Evolutionary conservation across 2,329 filamentous ascomycete genomes (phyloP).

Genomic region (Phialophora chinensis): DNA sequence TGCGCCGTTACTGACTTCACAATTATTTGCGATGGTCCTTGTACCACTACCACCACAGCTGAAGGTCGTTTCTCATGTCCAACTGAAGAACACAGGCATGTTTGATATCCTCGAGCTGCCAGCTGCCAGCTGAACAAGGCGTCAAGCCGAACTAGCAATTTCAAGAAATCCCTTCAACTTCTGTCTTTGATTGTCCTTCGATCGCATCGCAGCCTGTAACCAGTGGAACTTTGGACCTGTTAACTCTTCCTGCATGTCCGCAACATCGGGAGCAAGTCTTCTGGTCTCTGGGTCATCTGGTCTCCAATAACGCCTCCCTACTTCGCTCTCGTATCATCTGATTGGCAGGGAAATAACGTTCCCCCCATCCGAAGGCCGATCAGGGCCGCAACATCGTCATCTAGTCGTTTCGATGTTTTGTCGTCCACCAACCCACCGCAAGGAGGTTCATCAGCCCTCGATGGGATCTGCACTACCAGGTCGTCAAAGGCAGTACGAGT

Average conservation of each 20-base stretch:
- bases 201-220: background rate
- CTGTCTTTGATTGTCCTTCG: background rate
- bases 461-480: background rate
- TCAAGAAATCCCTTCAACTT: background rate
- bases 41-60: conserved; percentile 17
- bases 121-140: background rate
- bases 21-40: conserved; percentile 13
- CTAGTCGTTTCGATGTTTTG: background rate
- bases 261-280: background rate
- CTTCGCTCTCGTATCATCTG: background rate
- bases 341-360: conserved; percentile 10
- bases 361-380: conserved; percentile 2
- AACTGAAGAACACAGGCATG: conserved; percentile 7
- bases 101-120: conserved; percentile 12
- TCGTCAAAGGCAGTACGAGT: background rate
- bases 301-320: background rate
- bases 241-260: background rate
- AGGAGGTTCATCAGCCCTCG: background rate
- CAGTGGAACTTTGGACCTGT: background rate
- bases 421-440: background rate
- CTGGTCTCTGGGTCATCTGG: background rate
- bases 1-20: conserved; percentile 3
- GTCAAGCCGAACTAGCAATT: conserved; percentile 3
- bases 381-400: conserved; percentile 8
- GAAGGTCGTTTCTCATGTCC: conserved; percentile 8